These are phyloP conservation scores for Curvularia verruculosa DNA, from an alignment of 2,329 filamentous ascomycete species.

Conservation along the genomic window DNA sequence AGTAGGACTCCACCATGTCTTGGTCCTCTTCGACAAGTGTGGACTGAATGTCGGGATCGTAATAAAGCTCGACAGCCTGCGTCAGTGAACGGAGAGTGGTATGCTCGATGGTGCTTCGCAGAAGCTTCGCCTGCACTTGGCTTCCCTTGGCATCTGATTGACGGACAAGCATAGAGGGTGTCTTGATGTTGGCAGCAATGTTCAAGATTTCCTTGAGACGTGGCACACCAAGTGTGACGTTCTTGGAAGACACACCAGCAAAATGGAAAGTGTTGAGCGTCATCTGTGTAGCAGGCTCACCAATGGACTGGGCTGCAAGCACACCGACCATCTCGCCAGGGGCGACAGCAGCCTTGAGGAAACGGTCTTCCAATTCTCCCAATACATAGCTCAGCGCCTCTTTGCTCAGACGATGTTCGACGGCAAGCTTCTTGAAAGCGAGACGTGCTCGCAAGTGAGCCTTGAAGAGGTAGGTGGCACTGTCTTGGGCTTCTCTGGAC, in stretches of 20 bases:
- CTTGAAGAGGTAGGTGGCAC: slow-evolving; percentile 90
- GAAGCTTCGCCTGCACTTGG: slow-evolving; percentile 80
- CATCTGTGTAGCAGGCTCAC: slow-evolving; percentile 99
- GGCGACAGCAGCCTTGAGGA: slow-evolving; percentile 82
- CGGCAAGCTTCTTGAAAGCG: slow-evolving; percentile 90
- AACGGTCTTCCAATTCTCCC: slow-evolving; percentile 87
- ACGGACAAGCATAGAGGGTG: slow-evolving; percentile 94
- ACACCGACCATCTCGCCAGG: slow-evolving; percentile 99
- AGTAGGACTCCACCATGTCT: slow-evolving; percentile 97
- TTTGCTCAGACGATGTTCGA: slow-evolving; percentile 83
- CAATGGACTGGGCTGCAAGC: slow-evolving; percentile 95
- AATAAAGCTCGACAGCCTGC: slow-evolving; percentile 93
- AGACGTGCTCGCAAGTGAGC: slow-evolving; percentile 86
- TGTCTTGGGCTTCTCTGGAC: slow-evolving; percentile 84
- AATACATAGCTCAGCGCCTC: slow-evolving; percentile 91
- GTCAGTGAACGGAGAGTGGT: slow-evolving; percentile 92
- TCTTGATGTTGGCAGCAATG: slow-evolving; percentile 97
- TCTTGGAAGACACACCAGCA: slow-evolving; percentile 99
- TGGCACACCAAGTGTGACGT: slow-evolving; percentile 97
- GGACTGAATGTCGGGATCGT: slow-evolving; percentile 85
- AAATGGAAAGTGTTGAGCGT: slow-evolving; percentile 99
- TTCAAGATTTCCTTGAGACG: slow-evolving; percentile 99
- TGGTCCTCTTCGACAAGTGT: slow-evolving; percentile 87
- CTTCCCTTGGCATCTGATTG: slow-evolving; percentile 66
- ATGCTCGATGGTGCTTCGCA: slow-evolving; percentile 91